These are phyloP conservation scores for Umbelopsis vinacea DNA, from an alignment of 192 early-diverging fungal genomes.

Conservation along the genomic window DNA sequence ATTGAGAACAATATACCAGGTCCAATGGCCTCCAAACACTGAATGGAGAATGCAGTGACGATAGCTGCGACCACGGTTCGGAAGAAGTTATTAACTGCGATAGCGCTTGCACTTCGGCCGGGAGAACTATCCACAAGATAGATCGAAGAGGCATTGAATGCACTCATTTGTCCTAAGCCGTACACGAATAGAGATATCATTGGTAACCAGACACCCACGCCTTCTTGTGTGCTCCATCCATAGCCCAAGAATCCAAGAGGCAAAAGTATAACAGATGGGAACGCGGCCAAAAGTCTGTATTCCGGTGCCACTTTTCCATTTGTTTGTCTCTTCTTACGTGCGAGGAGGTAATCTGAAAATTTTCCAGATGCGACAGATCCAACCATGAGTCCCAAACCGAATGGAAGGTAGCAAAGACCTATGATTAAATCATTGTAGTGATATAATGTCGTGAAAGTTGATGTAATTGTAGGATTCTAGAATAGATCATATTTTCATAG, in stretches of 20 bases:
- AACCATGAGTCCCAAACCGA: conserved; percentile 22
- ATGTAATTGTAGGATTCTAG: conserved; percentile 27
- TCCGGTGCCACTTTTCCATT: background rate
- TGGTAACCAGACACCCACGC: background rate
- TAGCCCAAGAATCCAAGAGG: conserved; percentile 24
- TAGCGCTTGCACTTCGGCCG: conserved; percentile 17
- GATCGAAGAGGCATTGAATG: conserved; percentile 24
- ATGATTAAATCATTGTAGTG: conserved; percentile 8
- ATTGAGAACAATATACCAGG: conserved; percentile 18
- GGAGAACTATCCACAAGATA: conserved; percentile 25
- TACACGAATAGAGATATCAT: conserved; percentile 21
- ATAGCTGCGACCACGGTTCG: conserved; percentile 21
- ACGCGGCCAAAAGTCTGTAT: background rate
- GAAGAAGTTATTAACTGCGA: conserved; percentile 24
- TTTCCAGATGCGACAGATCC: conserved; percentile 18
- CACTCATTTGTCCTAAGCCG: conserved; percentile 25
- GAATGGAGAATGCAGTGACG: conserved; percentile 18
- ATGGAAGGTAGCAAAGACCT: conserved; percentile 24
- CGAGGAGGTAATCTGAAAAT: conserved; percentile 17
- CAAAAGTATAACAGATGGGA: conserved; percentile 18
- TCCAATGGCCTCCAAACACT: conserved; percentile 5
- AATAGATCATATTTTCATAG: background rate
- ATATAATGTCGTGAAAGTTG: conserved; percentile 19
- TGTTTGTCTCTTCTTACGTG: background rate
- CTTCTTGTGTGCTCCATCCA: conserved; percentile 22